Conservation (phyloP, 2,329 filamentous ascomycete genomes). For the Rhexocercosporidium sp. region DNA sequence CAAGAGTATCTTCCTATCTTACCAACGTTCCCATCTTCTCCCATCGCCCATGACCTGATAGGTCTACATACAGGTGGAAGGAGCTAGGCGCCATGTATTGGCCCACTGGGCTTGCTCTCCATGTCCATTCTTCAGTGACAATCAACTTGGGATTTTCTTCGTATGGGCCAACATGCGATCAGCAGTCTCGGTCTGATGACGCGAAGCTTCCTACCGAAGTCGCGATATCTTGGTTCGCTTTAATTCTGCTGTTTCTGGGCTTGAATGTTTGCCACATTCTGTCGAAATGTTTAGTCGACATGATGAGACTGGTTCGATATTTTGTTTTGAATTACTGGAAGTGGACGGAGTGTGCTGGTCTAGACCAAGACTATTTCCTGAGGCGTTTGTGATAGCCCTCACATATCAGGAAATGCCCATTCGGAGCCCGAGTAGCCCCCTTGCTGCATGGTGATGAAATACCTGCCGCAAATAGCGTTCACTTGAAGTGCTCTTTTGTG, state of each 20-base stretch:
- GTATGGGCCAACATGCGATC: background rate
- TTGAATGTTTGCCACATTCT: background rate
- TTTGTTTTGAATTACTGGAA: background rate
- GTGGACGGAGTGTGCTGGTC: background rate
- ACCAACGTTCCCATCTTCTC: too few species aligned
- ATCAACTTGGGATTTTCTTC: background rate
- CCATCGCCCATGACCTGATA: too few species aligned
- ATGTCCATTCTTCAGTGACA: too few species aligned
- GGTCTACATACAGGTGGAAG: too few species aligned
- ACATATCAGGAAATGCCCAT: background rate
- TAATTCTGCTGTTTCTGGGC: background rate
- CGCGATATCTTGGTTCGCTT: slow-evolving; percentile 11
- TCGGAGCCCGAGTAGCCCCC: background rate
- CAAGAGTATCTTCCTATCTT: too few species aligned
- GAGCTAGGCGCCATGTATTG: too few species aligned
- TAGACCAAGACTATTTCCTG: background rate
- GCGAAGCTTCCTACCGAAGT: slow-evolving; percentile 5
- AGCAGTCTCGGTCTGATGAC: background rate
- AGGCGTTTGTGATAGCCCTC: background rate
- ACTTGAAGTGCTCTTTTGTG: background rate
- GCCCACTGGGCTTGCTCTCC: too few species aligned
- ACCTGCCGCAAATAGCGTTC: slow-evolving; percentile 3
- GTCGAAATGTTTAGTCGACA: background rate
- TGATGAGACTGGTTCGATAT: too few species aligned
- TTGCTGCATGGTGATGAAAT: slow-evolving; percentile 8